Conservation (phyloP, 2,329 filamentous ascomycete genomes). For the Fusarium sp. region DNA sequence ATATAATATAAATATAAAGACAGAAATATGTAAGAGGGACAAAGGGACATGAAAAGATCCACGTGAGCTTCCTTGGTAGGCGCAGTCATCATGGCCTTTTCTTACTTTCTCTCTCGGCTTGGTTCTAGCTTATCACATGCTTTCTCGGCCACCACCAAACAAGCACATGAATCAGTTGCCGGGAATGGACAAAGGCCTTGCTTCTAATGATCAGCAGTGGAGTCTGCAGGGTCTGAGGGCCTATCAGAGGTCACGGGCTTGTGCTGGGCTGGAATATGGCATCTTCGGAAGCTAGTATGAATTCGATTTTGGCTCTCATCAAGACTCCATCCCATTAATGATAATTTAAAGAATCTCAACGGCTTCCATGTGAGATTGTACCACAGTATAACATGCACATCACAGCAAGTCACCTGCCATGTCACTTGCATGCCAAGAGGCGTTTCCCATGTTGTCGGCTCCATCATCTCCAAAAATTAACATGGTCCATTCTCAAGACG, state of each 20-base stretch:
- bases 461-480: neutral
- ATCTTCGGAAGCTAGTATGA: neutral
- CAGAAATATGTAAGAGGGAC: neutral
- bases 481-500: neutral
- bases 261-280: neutral
- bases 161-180: slow-evolving; percentile 25
- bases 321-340: neutral
- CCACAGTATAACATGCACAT: neutral
- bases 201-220: slow-evolving; percentile 7
- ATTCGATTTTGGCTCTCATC: neutral
- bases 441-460: neutral
- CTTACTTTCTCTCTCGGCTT: slow-evolving; percentile 20
- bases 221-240: neutral
- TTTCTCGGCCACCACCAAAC: slow-evolving; percentile 16
- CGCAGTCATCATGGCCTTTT: slow-evolving; percentile 34
- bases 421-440: neutral
- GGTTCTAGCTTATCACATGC: slow-evolving; percentile 39
- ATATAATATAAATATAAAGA: neutral
- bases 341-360: neutral
- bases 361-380: neutral
- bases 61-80: slow-evolving; percentile 38
- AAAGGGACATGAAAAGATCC: slow-evolving; percentile 13
- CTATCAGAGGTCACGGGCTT: neutral
- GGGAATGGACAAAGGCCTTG: slow-evolving; percentile 1
- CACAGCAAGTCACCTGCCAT: neutral